A percentile compares a stretch with the other conserved stretches of the same genome.
Evolutionary conservation across 192 early-diverging fungal species (phyloP).

Genomic region (Mortierella alpina): DNA sequence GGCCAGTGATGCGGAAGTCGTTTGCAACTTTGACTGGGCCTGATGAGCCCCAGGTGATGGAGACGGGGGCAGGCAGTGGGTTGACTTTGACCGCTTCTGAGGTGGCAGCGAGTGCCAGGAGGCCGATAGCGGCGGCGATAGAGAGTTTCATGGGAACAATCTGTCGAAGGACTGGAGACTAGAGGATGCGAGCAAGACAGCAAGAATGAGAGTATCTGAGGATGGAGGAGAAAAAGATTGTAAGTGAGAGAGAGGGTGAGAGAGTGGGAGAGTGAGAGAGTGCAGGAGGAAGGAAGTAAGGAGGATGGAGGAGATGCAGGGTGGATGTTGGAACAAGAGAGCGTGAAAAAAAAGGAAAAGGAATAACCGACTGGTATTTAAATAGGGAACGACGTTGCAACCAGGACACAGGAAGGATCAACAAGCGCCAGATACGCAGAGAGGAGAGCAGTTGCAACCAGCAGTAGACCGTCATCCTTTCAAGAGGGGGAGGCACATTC

Average conservation of each 20-base stretch:
- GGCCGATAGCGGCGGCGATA: constrained; percentile 54
- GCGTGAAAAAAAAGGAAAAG: neutral
- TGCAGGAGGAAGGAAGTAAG: neutral
- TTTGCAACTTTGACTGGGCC: constrained; percentile 45
- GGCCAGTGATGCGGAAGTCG: constrained; percentile 34
- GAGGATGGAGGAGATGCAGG: neutral
- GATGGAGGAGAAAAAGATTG: constrained; percentile 7
- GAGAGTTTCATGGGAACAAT: constrained; percentile 30
- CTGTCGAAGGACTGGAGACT: neutral
- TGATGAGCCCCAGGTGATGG: constrained; percentile 41
- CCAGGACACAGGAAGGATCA: neutral
- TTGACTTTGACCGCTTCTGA: constrained; percentile 56
- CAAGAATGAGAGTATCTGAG: neutral
- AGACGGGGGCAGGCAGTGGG: constrained; percentile 53
- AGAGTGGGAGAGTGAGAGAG: too few species aligned
- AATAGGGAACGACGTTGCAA: neutral
- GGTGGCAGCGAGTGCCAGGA: constrained; percentile 36
- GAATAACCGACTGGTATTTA: neutral
- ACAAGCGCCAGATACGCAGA: neutral
- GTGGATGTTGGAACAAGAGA: neutral
- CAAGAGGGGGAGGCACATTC: too few species aligned
- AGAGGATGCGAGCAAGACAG: neutral
- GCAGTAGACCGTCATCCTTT: too few species aligned
- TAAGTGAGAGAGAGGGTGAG: neutral
- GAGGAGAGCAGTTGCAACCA: neutral